Conservation (phyloP, 495 filamentous ascomycete genomes). For the Aspergillus homomorphus region DNA sequence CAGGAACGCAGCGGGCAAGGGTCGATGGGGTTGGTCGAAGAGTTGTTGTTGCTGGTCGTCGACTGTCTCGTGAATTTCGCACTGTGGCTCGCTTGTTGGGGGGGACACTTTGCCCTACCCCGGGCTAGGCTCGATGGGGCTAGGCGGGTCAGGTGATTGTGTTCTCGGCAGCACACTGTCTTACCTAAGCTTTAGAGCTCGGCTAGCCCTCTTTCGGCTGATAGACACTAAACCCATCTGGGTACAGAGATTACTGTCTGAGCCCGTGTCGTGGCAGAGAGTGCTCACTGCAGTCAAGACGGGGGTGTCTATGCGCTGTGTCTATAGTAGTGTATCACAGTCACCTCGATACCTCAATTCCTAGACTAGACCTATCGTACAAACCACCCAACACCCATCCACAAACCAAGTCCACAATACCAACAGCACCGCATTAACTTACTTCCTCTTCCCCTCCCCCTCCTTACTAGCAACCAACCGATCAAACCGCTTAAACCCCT, state of each 20-base stretch:
- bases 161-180: constrained; percentile 7
- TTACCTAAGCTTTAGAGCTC: neutral
- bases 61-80: constrained; percentile 45
- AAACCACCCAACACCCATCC: neutral
- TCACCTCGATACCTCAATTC: neutral
- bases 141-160: constrained; percentile 25
- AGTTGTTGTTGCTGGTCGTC: constrained; percentile 38
- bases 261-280: no score
- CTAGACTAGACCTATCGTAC: neutral
- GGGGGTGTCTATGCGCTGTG: no score
- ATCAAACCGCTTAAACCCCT: constrained; percentile 53
- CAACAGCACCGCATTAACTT: neutral
- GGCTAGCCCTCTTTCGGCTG: neutral
- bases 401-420: neutral
- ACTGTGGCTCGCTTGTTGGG: constrained; percentile 47
- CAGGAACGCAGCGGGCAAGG: constrained; percentile 44
- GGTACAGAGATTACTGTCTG: no score
- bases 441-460: constrained; percentile 45
- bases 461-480: constrained; percentile 50
- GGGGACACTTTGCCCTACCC: constrained; percentile 36
- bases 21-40: constrained; percentile 44
- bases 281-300: no score
- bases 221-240: neutral
- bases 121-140: constrained; percentile 10
- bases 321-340: no score